Conservation (phyloP, 1,284 basidiomycete genomes). For the Pseudozyma hubeiensis region DNA sequence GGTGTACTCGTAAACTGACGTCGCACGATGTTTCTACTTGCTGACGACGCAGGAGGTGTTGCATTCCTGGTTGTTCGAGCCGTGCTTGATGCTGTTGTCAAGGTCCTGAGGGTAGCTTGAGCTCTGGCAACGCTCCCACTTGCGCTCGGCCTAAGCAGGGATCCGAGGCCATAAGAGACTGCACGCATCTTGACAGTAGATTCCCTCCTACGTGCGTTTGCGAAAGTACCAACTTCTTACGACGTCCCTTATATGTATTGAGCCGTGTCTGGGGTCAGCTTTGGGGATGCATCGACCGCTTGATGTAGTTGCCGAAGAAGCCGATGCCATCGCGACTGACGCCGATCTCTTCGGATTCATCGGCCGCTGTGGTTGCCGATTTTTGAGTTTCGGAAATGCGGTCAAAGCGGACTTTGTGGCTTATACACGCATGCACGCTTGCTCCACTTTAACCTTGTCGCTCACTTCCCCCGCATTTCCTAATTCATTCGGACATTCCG, state of each 20-base stretch:
- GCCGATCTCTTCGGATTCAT: constrained; percentile 2
- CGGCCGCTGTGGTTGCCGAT: constrained; percentile 1
- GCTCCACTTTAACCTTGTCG: not conserved
- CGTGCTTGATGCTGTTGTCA: not conserved
- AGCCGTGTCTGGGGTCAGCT: too few species aligned
- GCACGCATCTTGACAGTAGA: constrained; percentile 9
- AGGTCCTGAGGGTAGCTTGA: not conserved
- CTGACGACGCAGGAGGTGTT: not conserved
- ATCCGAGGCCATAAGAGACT: constrained; percentile 2
- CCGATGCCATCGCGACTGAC: constrained; percentile 32
- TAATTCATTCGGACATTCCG: constrained; percentile 10
- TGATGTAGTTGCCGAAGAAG: constrained; percentile 26
- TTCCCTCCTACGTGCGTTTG: not conserved
- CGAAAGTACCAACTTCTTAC: too few species aligned
- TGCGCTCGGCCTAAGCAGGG: constrained; percentile 10
- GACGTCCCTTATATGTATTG: too few species aligned
- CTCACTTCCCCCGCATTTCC: constrained; percentile 22
- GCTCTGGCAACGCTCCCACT: not conserved
- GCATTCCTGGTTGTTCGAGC: not conserved
- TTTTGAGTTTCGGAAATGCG: constrained; percentile 2
- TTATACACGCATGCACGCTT: not conserved
- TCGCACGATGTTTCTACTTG: not conserved
- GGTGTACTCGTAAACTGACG: constrained; percentile 3
- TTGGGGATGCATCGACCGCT: not conserved
- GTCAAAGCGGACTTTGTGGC: constrained; percentile 26